Evolutionary conservation across 257 asterid species (phyloP).

Genomic region (Capsicum pubescens): DNA sequence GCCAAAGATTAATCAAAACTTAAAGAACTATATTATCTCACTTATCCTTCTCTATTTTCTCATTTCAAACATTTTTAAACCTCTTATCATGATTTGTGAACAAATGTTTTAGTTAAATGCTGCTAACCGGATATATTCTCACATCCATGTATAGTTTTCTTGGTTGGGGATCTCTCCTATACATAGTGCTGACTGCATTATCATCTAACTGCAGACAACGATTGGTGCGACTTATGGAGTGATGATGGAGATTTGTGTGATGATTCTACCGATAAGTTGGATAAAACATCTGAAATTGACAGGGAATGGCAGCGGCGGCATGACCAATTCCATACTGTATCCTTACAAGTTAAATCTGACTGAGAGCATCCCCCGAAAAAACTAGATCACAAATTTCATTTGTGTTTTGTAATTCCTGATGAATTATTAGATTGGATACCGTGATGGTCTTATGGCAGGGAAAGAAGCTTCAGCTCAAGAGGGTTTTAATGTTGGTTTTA

Average conservation of each 20-base stretch:
- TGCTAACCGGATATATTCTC: background rate
- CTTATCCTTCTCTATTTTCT: background rate
- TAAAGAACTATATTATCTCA: constrained; percentile 6
- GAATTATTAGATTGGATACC: constrained; percentile 76
- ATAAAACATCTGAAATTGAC: constrained; percentile 54
- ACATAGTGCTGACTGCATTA: constrained; percentile 2
- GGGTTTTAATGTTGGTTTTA: constrained; percentile 82
- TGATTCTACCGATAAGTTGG: constrained; percentile 43
- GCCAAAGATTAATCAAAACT: constrained; percentile 2
- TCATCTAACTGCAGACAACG: constrained; percentile 42
- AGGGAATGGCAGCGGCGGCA: constrained; percentile 83
- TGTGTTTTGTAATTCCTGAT: constrained; percentile 35
- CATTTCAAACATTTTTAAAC: background rate
- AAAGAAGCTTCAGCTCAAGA: constrained; percentile 84
- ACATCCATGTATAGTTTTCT: background rate
- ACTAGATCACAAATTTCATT: background rate
- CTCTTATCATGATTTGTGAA: background rate
- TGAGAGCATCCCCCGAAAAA: background rate
- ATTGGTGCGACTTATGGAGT: constrained; percentile 60
- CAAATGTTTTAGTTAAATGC: background rate
- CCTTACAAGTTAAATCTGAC: constrained; percentile 26
- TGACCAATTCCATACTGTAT: constrained; percentile 78
- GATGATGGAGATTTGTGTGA: constrained; percentile 61
- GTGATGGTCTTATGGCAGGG: constrained; percentile 89
- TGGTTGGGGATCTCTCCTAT: constrained; percentile 3